These are phyloP conservation scores for Pythium dissotocum DNA, from an alignment of 352 stramenopile species.

Conservation along the genomic window DNA sequence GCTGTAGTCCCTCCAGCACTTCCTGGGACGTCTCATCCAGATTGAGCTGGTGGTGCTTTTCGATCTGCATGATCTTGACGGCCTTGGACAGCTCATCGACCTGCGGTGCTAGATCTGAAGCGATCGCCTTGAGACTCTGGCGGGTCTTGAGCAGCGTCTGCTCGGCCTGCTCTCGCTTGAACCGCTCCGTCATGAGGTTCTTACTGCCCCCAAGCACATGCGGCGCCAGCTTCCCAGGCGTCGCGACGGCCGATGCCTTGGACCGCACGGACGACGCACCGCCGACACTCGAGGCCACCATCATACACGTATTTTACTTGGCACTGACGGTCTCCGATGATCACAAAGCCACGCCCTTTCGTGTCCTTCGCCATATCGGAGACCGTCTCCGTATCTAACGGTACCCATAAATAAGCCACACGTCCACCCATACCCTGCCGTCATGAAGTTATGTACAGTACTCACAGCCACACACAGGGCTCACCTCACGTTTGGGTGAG, in stretches of 20 bases:
- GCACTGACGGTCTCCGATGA: neutral
- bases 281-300: constrained; percentile 19
- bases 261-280: constrained; percentile 15
- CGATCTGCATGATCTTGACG: constrained; percentile 59
- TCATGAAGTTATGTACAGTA: no score
- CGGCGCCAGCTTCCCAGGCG: constrained; percentile 19
- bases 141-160: constrained; percentile 36
- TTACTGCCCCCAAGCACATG: constrained; percentile 70
- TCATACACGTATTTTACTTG: neutral
- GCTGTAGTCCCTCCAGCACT: constrained; percentile 51
- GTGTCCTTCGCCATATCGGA: neutral
- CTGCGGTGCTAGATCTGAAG: constrained; percentile 48
- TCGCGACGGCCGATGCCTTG: neutral
- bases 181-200: constrained; percentile 59
- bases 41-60: constrained; percentile 54
- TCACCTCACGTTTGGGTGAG: no score
- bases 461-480: no score
- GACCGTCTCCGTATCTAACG: neutral
- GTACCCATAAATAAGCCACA: neutral
- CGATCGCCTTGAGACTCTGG: constrained; percentile 38
- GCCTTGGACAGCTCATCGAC: constrained; percentile 45
- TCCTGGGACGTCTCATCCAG: constrained; percentile 63
- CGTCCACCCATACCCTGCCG: neutral
- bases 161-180: constrained; percentile 59
- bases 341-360: neutral